phyloP scores from a whole-genome alignment of 768 basidiomycete genomes.

The Exidia glandulosa region DNA sequence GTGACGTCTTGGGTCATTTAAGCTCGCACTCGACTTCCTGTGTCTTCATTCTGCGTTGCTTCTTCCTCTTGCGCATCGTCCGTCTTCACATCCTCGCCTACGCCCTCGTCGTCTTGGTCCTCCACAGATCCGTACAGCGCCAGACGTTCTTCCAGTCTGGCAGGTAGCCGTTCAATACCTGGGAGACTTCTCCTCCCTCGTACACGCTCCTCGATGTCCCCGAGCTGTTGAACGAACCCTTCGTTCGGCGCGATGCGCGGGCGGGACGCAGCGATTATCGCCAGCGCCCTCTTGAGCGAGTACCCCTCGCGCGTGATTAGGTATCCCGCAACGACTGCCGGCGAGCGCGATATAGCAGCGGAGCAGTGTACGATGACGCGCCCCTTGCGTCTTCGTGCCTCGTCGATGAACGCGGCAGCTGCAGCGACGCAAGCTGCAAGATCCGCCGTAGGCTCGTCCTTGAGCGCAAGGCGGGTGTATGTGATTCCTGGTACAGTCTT shows the following conservation, averaged over 20 bases:
- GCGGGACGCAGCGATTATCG: conserved; percentile 22
- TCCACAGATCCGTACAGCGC: too few relatives aligned
- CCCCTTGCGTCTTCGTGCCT: conserved; percentile 14
- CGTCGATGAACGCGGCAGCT: conserved; percentile 23
- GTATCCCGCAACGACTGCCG: conserved; percentile 30
- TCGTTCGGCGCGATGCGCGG: conserved; percentile 30
- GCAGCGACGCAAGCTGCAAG: conserved; percentile 17
- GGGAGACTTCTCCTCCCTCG: too few relatives aligned
- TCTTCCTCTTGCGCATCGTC: too few relatives aligned
- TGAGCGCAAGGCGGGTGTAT: conserved; percentile 29
- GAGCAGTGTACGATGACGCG: conserved; percentile 34
- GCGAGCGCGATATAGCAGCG: conserved; percentile 36
- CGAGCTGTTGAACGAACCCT: conserved; percentile 33
- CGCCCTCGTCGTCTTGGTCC: too few relatives aligned
- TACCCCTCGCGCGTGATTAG: conserved; percentile 27
- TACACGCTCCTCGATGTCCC: conserved; percentile 21
- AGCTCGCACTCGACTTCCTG: too few relatives aligned
- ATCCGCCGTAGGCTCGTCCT: conserved; percentile 21
- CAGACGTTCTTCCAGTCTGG: too few relatives aligned
- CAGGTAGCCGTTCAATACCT: too few relatives aligned
- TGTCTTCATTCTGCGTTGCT: too few relatives aligned
- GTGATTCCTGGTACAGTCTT: conserved; percentile 18
- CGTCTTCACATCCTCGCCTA: too few relatives aligned
- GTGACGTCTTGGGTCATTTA: too few relatives aligned
- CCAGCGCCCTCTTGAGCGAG: conserved; percentile 28